A percentile compares a stretch with the other conserved stretches of the same genome.
phyloP scores from a whole-genome alignment of 768 basidiomycete species.

The Leccinum pellstonianum region DNA sequence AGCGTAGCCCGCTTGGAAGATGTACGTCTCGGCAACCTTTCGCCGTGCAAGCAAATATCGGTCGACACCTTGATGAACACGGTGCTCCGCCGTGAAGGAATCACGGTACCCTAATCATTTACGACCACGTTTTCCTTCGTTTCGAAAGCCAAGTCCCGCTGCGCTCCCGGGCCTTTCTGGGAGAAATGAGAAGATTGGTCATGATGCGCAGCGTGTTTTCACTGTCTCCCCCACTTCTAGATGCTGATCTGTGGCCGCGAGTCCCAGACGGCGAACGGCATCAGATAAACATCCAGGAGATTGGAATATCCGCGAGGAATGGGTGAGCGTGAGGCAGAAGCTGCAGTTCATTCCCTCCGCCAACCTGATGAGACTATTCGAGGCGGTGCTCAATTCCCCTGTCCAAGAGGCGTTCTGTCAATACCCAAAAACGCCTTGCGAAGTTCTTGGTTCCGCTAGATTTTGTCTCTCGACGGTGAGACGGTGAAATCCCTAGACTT shows the following conservation, averaged over 20 bases:
- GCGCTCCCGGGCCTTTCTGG: too few species aligned
- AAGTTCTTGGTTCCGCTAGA: slow-evolving; percentile 78
- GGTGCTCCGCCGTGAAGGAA: slow-evolving; percentile 50
- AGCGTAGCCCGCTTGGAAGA: slow-evolving; percentile 44
- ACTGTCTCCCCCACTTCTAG: slow-evolving; percentile 44
- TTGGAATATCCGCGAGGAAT: slow-evolving; percentile 41
- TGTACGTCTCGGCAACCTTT: slow-evolving; percentile 60
- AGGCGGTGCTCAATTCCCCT: slow-evolving; percentile 78
- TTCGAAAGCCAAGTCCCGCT: slow-evolving; percentile 41
- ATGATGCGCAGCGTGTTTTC: slow-evolving; percentile 70
- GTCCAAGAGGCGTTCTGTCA: slow-evolving; percentile 4
- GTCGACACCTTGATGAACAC: slow-evolving; percentile 56
- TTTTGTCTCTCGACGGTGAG: slow-evolving; percentile 60
- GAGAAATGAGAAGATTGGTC: slow-evolving; percentile 70
- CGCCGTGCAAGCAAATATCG: slow-evolving; percentile 47
- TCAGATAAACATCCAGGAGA: slow-evolving; percentile 71
- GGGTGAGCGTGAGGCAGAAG: slow-evolving; percentile 23
- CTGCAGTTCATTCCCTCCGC: slow-evolving; percentile 44
- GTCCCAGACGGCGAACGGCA: slow-evolving; percentile 62
- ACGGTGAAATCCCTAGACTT: slow-evolving; percentile 52
- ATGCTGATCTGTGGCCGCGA: slow-evolving; percentile 60
- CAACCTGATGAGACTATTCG: slow-evolving; percentile 51
- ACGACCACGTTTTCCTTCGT: slow-evolving; percentile 33
- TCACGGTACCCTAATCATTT: slow-evolving; percentile 17
- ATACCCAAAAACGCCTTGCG: slow-evolving; percentile 79